These are phyloP conservation scores for Ascobolus immersus DNA, from an alignment of 495 filamentous ascomycete species.

Conservation along the genomic window DNA sequence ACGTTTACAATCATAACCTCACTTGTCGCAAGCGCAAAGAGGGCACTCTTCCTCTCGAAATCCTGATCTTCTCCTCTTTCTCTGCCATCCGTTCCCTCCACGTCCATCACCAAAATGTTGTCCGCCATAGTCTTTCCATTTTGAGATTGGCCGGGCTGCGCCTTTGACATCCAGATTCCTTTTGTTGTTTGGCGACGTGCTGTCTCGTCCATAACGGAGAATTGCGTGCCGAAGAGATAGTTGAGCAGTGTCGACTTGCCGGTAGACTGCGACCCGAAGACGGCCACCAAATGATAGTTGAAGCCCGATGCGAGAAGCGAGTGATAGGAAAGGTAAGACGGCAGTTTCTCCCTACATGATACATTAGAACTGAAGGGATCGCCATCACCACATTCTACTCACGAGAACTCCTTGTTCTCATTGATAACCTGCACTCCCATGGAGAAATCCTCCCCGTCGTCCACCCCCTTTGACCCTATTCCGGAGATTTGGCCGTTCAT, in stretches of 20 bases:
- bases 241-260: constrained; percentile 95
- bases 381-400: constrained; percentile 15
- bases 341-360: too few relatives aligned
- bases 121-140: constrained; percentile 44
- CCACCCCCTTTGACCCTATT: too few relatives aligned
- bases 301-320: constrained; percentile 68
- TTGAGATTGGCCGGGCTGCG: constrained; percentile 33
- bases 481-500: too few relatives aligned
- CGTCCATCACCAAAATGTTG: constrained; percentile 97
- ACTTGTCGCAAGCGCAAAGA: constrained; percentile 90
- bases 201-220: constrained; percentile 82
- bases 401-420: constrained; percentile 93
- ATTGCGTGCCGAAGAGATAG: constrained; percentile 80
- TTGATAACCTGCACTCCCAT: constrained; percentile 94
- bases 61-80: constrained; percentile 96
- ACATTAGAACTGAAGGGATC: constrained; percentile 37
- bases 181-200: constrained; percentile 91
- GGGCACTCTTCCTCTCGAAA: constrained; percentile 89
- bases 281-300: constrained; percentile 96
- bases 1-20: constrained; percentile 97
- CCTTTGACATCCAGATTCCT: constrained; percentile 97
- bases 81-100: constrained; percentile 89
- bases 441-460: constrained; percentile 38
- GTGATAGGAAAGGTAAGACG: constrained; percentile 68
- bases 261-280: constrained; percentile 95